phyloP scores from a whole-genome alignment of 2,329 filamentous ascomycete species.

The Fusarium odoratissimum region DNA sequence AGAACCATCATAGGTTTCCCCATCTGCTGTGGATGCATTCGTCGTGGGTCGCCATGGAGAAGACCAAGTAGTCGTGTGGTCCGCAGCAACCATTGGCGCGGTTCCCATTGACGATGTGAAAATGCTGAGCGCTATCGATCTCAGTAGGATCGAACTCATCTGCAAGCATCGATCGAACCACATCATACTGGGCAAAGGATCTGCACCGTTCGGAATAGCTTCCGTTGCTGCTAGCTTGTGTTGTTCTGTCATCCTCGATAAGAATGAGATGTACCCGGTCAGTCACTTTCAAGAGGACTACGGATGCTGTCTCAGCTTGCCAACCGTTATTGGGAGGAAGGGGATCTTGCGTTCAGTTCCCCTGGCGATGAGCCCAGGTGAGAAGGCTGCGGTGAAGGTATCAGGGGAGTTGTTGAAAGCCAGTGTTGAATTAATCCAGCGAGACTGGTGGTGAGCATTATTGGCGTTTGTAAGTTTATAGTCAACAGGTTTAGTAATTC shows the following conservation, averaged over 20 bases:
- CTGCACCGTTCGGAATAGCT: conserved; percentile 63
- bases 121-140: conserved; percentile 33
- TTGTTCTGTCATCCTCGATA: conserved; percentile 62
- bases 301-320: conserved; percentile 62
- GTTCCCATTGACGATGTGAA: conserved; percentile 27
- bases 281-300: conserved; percentile 61
- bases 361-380: neutral
- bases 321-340: conserved; percentile 59
- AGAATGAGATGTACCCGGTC: conserved; percentile 58
- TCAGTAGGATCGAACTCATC: conserved; percentile 51
- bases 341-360: conserved; percentile 50
- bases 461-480: neutral
- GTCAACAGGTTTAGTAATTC: neutral
- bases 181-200: conserved; percentile 63
- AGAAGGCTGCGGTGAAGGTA: neutral
- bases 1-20: neutral
- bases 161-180: conserved; percentile 59
- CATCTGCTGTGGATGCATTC: conserved; percentile 24
- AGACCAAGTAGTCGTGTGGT: conserved; percentile 41
- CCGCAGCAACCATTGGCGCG: conserved; percentile 36
- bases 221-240: conserved; percentile 61
- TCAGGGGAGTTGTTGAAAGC: conserved; percentile 11
- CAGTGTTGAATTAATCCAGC: neutral
- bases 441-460: neutral
- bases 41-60: conserved; percentile 42